phyloP scores from a whole-genome alignment of 164 flowering plant species.

The Stephania japonica region DNA sequence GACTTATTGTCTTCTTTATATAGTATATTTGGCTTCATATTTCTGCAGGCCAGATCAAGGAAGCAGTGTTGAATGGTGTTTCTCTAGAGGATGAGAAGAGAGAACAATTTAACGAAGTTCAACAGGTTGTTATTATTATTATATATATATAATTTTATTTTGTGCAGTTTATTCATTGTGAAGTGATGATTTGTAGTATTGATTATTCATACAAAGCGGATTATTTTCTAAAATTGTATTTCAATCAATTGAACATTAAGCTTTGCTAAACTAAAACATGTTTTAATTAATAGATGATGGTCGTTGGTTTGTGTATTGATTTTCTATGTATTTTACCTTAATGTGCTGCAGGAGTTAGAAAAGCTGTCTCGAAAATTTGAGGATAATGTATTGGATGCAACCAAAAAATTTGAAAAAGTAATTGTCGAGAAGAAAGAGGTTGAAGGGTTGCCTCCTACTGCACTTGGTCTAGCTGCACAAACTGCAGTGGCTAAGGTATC shows the following conservation, averaged over 20 bases:
- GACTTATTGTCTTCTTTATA: background rate
- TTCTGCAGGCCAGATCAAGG: constrained; percentile 75
- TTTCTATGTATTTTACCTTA: background rate
- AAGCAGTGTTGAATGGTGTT: constrained; percentile 86
- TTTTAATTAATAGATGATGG: background rate
- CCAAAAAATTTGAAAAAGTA: constrained; percentile 87
- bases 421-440: constrained; percentile 77
- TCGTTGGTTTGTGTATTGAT: background rate
- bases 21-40: background rate
- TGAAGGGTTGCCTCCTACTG: constrained; percentile 89
- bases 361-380: constrained; percentile 71
- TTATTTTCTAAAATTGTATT: too few relatives aligned
- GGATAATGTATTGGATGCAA: constrained; percentile 91
- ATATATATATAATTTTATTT: too few relatives aligned
- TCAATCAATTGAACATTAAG: too few relatives aligned
- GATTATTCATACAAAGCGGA: background rate
- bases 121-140: constrained; percentile 51
- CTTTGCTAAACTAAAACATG: background rate
- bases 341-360: constrained; percentile 64
- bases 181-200: background rate
- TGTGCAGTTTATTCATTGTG: background rate
- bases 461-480: constrained; percentile 87
- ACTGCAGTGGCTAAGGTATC: constrained; percentile 85
- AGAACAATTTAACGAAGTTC: constrained; percentile 74
- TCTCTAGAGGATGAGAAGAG: constrained; percentile 84